phyloP scores from a whole-genome alignment of 2,329 filamentous ascomycete genomes.

The Trichoderma sp. region DNA sequence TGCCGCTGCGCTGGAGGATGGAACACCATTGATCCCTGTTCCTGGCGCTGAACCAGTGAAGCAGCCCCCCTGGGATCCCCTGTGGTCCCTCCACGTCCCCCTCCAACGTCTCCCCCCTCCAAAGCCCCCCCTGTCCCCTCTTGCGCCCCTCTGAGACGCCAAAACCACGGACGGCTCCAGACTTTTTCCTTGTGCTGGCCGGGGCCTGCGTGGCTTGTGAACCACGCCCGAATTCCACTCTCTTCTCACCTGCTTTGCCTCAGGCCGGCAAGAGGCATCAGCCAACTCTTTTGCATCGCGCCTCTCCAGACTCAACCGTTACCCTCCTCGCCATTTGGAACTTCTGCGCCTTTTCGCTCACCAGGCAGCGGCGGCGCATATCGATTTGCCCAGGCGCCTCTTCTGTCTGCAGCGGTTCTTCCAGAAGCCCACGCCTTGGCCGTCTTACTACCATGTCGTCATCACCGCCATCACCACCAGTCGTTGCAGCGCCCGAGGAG shows the following conservation, averaged over 20 bases:
- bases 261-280: constrained; percentile 15
- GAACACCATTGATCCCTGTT: too few relatives aligned
- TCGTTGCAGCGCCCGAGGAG: constrained; percentile 47
- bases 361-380: constrained; percentile 14
- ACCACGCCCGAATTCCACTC: neutral
- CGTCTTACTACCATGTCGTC: constrained; percentile 42
- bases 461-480: constrained; percentile 39
- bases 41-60: constrained; percentile 1
- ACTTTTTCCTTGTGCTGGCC: neutral
- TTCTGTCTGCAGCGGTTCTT: neutral
- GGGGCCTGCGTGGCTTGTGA: constrained; percentile 3
- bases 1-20: constrained; percentile 16
- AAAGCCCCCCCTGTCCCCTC: constrained; percentile 1
- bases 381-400: neutral
- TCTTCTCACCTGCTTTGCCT: constrained; percentile 17
- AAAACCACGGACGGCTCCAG: constrained; percentile 18
- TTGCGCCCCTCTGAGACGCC: constrained; percentile 15
- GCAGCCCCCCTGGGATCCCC: neutral
- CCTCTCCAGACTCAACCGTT: neutral
- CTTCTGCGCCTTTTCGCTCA: neutral
- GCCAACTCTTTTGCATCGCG: neutral
- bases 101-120: constrained; percentile 10
- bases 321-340: neutral
- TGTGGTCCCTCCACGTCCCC: neutral
- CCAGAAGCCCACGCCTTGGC: neutral